Evolutionary conservation across 169 alveolate species (phyloP), one percentile per base, ranked within the genome.

Genomic region (Plasmodium gaboni): DNA sequence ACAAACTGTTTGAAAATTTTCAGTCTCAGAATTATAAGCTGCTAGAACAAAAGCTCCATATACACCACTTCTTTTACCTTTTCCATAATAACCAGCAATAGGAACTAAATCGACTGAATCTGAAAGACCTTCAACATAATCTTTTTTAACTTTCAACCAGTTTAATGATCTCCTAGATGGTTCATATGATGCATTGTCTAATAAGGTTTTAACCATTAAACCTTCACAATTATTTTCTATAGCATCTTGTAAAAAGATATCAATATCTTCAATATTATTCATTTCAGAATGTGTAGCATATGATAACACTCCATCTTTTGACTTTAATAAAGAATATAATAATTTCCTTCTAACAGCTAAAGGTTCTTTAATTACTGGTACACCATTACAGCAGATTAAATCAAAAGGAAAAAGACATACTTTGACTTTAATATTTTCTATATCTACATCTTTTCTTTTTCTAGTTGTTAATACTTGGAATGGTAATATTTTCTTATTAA

Each of bases 131-230:
- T 97, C 99, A 63, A 98, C 83, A 89, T 98, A 98, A 91, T 98
- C 99, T 94, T 99, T 99, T 94, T 99, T 99, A 53, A 98, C 96
- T 93, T 99, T 99, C 46, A 99, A 96, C 99, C 99, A 99, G 73
- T 98, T 98, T 72, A 98, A 95, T 13, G 99, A 97, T 68, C 99
- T 94, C 87, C 97, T 98, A 3, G 99, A 97, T 0, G 99, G 99
- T 91, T 98, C 99, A 88, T 99, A 99, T 19, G 98, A 96, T 2
- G 99, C 98, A 73, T 97, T 96, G 17, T 95, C 98, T 24, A 96
- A 96, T 70, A 99, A 95, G 1, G 99, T 97, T 93, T 99, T 98
- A 59, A 98, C 96, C 99, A 99, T 99, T 69, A 99, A 94, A 0
- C 99, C 99, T 91, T 98, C 99, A 88, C 99, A 98, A 7, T 97